Evolutionary conservation across 1,284 basidiomycete species (phyloP), one percentile per base, ranked within the genome.

Genomic region (Boletellus dicymbophilus): DNA sequence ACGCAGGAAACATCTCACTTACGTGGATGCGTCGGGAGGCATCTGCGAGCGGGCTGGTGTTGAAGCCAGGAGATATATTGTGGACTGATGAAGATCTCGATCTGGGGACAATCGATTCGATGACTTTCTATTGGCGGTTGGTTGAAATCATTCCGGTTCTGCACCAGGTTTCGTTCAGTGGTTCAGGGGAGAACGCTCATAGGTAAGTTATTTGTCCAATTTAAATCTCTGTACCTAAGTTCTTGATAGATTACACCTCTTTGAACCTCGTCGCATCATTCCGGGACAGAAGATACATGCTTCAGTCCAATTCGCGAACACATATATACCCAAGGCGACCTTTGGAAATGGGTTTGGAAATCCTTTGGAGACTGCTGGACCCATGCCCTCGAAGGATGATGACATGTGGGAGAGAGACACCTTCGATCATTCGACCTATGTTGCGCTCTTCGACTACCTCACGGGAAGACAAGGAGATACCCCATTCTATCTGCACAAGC

Each of bases 1-100:
- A 63, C 9, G 49, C 51, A 4, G 61, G 57, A 6, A 56, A 59
- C 5, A 48, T 59, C 15, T 49, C 61, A 3, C 42, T 61, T 0
- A 40, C 53, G 25, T 61, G 60, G 61, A 61, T 61, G 60, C 53
- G 54, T 18, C 55, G 44, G 10, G 57, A 61, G 45, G 59, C 54
- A 5, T 49, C 48, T 22, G 34, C 16, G 1, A 31, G 33, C 11
- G 54, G 54, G 15, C 48, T 55, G 3, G 27, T 51, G 10, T 46
- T 61, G 38, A 58, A 48, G 22, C 52, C 61, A 23, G 48, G 40
- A 18, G 48, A 62, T 25, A 20, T 56, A 10, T 41, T 55, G 11
- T 55, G 54, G 54, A 52, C 49, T 4, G 48, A 51, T 15, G 54
- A 55, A 20, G 54, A 55, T 22, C 34, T 55, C 11, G 54, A 55